These are phyloP conservation scores for Sporothrix globosa DNA, from an alignment of 2,329 filamentous ascomycete species.

Conservation along the genomic window DNA sequence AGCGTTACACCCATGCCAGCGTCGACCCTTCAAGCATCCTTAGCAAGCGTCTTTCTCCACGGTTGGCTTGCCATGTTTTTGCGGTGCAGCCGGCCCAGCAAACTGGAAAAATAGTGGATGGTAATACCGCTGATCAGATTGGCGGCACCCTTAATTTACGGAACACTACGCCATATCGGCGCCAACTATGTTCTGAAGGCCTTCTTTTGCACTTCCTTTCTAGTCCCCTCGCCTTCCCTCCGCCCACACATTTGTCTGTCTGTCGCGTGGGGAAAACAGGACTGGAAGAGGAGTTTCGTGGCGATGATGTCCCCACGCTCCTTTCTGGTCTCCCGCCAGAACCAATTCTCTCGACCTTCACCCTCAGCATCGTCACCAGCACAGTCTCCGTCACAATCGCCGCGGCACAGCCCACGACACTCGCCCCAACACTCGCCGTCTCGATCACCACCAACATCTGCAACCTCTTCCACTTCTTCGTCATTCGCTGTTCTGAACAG, in stretches of 20 bases:
- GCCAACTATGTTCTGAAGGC: background rate
- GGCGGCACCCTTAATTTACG: conserved; percentile 27
- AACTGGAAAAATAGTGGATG: background rate
- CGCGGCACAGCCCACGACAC: conserved; percentile 9
- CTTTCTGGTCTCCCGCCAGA: conserved; percentile 46
- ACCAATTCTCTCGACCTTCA: conserved; percentile 38
- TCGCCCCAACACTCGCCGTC: conserved; percentile 26
- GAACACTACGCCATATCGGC: conserved; percentile 15
- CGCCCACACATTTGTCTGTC: background rate
- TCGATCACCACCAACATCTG: conserved; percentile 8
- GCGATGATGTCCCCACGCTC: conserved; percentile 48
- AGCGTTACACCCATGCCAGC: conserved; percentile 18
- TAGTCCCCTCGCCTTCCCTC: background rate
- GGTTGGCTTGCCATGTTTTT: conserved; percentile 25
- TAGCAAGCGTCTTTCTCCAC: conserved; percentile 8
- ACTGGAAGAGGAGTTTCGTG: conserved; percentile 1
- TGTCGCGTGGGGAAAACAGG: conserved; percentile 20
- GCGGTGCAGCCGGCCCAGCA: conserved; percentile 28
- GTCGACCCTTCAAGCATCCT: background rate
- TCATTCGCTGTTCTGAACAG: conserved; percentile 10
- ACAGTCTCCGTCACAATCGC: conserved; percentile 24
- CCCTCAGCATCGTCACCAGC: conserved; percentile 33
- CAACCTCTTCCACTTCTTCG: background rate
- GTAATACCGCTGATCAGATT: conserved; percentile 20
- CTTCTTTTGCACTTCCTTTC: conserved; percentile 15